phyloP scores from a whole-genome alignment of 208 protist species.

The Trypanosoma grayi region DNA sequence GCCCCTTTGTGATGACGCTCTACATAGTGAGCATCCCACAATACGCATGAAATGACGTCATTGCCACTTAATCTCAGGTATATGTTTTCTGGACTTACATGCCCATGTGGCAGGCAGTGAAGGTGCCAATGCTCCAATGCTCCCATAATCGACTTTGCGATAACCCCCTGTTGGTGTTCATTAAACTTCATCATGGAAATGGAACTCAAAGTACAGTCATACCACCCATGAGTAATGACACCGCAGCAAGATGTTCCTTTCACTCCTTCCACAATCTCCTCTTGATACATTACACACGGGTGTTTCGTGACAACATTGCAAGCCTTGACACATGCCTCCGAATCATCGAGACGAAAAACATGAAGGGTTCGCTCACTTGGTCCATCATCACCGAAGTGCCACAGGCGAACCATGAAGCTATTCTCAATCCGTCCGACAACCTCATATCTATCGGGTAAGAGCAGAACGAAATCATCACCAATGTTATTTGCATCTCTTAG shows the following conservation, averaged over 20 bases:
- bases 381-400: conserved; percentile 50
- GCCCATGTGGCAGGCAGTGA: conserved; percentile 64
- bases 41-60: conserved; percentile 39
- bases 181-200: conserved; percentile 16
- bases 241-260: conserved; percentile 29
- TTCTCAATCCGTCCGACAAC: conserved; percentile 43
- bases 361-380: conserved; percentile 63
- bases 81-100: conserved; percentile 69
- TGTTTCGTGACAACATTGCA: conserved; percentile 55
- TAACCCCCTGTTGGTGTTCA: conserved; percentile 13
- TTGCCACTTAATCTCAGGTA: conserved; percentile 53
- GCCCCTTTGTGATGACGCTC: conserved; percentile 33
- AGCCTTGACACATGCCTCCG: conserved; percentile 21
- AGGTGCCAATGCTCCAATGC: conserved; percentile 89
- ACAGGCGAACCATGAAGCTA: conserved; percentile 57
- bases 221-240: conserved; percentile 79
- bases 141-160: conserved; percentile 63
- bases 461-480: conserved; percentile 25
- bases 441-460: conserved; percentile 62
- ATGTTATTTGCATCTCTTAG: neutral
- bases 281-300: conserved; percentile 60
- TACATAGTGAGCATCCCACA: conserved; percentile 63
- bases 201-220: conserved; percentile 53
- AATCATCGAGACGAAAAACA: conserved; percentile 46
- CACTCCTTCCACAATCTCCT: conserved; percentile 43